Base-by-base conservation (phyloP, 805 yeast species). In the Ogataea kodamae region DNA sequence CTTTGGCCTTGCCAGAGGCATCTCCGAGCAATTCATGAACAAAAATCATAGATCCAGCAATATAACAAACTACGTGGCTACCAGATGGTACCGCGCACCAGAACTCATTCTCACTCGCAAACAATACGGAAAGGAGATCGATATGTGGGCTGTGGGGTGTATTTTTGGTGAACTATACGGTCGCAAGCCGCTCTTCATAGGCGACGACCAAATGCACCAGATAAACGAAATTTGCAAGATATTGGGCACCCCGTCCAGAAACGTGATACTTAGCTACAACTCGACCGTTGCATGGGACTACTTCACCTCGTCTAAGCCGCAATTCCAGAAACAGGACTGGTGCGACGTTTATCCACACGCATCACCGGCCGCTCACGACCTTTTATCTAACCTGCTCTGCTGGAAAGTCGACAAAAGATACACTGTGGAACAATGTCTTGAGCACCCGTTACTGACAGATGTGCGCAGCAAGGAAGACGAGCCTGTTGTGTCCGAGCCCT, bases 51-150 rank as follows among this genome's bases (percentile, higher is more conserved):
- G 56, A 30, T 57, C 64, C 10, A 61, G 55, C 18, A 67, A 72
- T 10, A 83, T 84, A 17, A 84, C 95, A 8, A 80, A 77, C 47
- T 89, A 89, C 53, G 96, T 89, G 15, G 96, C 96, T 0, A 89
- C 97, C 0, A 64, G 97, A 38, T 89, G 96, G 96, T 89, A 89
- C 52, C 67, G 97, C 27, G 96, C 97, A 0, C 97, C 97, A 0
- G 97, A 89, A 51, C 66, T 89, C 29, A 74, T 89, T 26, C 58
- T 88, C 20, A 70, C 83, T 8, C 67, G 72, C 37, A 70, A 67
- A 32, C 50, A 47, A 11, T 86, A 86, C 52, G 70, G 77, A 3
- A 81, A 81, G 37, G 68, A 75, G 15, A 81, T 89, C 28, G 97
- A 89, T 56, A 67, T 89, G 66, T 89, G 97, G 97, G 88, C 96